phyloP scores from a whole-genome alignment of 2,329 filamentous ascomycete species.

The Hypomyces rosellus region DNA sequence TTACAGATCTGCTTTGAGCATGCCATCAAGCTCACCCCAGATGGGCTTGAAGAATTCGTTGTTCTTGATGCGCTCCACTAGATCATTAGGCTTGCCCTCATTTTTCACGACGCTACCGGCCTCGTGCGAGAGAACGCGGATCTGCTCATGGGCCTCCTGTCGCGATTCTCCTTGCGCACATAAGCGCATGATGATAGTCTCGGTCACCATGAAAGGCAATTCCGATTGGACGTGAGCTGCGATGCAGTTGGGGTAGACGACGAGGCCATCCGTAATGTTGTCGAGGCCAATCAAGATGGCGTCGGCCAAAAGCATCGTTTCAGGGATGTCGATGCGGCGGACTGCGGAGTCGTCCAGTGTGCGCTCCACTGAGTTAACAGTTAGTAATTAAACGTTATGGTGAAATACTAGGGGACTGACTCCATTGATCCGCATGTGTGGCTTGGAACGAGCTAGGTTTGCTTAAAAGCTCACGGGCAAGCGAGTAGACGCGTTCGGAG shows the following conservation, averaged over 20 bases:
- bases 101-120: conserved; percentile 55
- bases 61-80: conserved; percentile 68
- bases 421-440: too few species aligned
- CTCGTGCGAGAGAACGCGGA: conserved; percentile 74
- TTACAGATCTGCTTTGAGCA: conserved; percentile 54
- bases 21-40: conserved; percentile 58
- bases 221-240: neutral
- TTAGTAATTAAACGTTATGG: conserved; percentile 17
- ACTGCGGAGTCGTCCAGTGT: conserved; percentile 67
- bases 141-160: conserved; percentile 74
- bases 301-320: conserved; percentile 61
- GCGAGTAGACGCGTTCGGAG: conserved; percentile 1
- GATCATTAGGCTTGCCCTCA: conserved; percentile 67
- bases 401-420: too few species aligned
- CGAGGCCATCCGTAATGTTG: conserved; percentile 61
- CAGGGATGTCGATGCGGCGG: conserved; percentile 48
- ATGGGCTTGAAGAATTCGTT: conserved; percentile 71
- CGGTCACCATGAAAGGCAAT: conserved; percentile 78
- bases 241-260: conserved; percentile 59
- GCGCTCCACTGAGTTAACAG: conserved; percentile 47
- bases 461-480: conserved; percentile 1
- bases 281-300: conserved; percentile 60
- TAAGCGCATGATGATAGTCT: conserved; percentile 67
- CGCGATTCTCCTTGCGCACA: conserved; percentile 63
- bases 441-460: conserved; percentile 4